Conservation (phyloP, 148 eudicot species). For the Polygonum maritimum region DNA sequence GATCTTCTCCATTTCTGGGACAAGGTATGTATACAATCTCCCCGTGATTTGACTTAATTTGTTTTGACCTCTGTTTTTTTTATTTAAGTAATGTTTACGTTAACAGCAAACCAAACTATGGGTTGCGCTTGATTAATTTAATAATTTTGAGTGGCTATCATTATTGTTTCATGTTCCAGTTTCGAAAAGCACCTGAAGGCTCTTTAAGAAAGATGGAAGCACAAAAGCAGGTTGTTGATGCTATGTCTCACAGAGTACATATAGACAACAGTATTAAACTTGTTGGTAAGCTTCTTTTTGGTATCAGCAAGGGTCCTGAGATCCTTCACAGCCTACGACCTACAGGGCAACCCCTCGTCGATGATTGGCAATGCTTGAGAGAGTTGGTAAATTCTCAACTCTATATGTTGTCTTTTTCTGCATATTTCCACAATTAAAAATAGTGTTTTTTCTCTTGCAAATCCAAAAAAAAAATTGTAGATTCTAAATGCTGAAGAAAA, state of each 20-base stretch:
- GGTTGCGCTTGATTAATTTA: not conserved
- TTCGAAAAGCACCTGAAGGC: constrained; percentile 86
- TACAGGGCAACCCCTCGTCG: constrained; percentile 75
- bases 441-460: not conserved
- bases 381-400: constrained; percentile 37
- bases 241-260: constrained; percentile 85
- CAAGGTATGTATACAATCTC: constrained; percentile 39
- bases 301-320: constrained; percentile 61
- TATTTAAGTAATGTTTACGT: not conserved
- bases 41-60: not conserved
- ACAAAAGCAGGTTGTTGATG: constrained; percentile 68
- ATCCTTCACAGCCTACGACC: constrained; percentile 53
- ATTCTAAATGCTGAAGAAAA: no score
- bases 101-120: not conserved
- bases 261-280: constrained; percentile 66
- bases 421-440: not conserved
- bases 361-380: constrained; percentile 88
- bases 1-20: constrained; percentile 96
- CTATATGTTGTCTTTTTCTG: not conserved
- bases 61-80: not conserved
- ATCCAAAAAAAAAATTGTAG: not conserved
- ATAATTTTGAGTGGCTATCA: not conserved
- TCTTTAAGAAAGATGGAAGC: constrained; percentile 66
- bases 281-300: constrained; percentile 83
- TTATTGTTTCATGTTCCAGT: constrained; percentile 30